phyloP scores from a whole-genome alignment of 2,329 filamentous ascomycete species.

The Bertia moriformis region DNA sequence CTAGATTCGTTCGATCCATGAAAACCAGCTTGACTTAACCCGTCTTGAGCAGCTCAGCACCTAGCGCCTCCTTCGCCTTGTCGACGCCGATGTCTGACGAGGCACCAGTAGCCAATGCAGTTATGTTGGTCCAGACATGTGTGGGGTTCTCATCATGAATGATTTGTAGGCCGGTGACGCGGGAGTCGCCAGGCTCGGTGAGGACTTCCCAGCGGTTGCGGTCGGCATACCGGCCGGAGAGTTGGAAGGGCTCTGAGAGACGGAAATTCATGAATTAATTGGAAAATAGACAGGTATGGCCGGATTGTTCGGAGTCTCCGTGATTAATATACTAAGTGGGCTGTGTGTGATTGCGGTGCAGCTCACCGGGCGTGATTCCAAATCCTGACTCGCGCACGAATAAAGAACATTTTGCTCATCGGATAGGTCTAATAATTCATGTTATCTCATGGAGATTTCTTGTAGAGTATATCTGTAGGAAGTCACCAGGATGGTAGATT shows the following conservation, averaged over 20 bases:
- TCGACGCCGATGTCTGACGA: conserved; percentile 20
- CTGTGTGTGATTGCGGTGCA: too few species aligned
- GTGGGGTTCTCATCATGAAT: conserved; percentile 13
- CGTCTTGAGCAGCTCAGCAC: conserved; percentile 6
- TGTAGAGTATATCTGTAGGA: too few species aligned
- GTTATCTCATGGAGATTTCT: too few species aligned
- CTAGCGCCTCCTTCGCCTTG: conserved; percentile 15
- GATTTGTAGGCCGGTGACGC: conserved; percentile 17
- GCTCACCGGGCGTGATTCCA: too few species aligned
- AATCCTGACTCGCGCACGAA: too few species aligned
- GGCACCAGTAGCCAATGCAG: conserved; percentile 20
- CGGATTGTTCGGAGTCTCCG: too few species aligned
- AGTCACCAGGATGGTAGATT: too few species aligned
- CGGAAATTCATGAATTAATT: too few species aligned
- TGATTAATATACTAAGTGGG: too few species aligned
- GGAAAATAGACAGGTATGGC: too few species aligned
- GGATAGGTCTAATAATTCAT: too few species aligned
- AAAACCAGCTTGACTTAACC: conserved; percentile 15
- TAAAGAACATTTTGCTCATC: too few species aligned
- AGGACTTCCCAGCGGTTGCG: conserved; percentile 4
- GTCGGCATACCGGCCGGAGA: conserved; percentile 3
- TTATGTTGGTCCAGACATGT: conserved; percentile 14
- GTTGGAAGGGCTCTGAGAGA: conserved; percentile 4
- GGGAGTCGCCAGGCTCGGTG: conserved; percentile 13
- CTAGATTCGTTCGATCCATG: conserved; percentile 15